Evolutionary conservation across 2,329 filamentous ascomycete species (phyloP), one percentile per base, ranked within the genome.

Genomic region (Phyllachora maydis): DNA sequence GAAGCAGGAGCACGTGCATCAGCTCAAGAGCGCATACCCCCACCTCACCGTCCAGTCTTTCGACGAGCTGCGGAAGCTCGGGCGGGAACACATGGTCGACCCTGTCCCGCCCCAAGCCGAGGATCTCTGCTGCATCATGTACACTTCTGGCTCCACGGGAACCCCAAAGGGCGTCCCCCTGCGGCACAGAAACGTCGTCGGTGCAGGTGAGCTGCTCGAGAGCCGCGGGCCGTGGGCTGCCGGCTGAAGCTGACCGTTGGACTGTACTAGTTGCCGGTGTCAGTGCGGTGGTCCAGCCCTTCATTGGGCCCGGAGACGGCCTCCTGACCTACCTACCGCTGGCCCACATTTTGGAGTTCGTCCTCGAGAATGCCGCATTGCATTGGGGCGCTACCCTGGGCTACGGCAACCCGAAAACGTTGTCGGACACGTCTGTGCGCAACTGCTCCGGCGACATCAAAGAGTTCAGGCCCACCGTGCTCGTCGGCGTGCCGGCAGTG

Each of bases 341-440:
- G 26, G 78, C 81, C 2, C 81, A 91, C 42, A 91, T 91, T 41
- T 65, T 91, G 36, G 81, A 91, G 45, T 85, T 81, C 40, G 76
- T 90, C 34, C 88, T 91, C 41, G 81, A 91, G 50, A 85, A 83
- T 40, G 65, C 76, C 8, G 71, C 68, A 29, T 49, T 91, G 31
- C 82, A 66, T 54, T 90, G 79, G 79, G 81, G 81, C 38, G 67
- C 75, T 27, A 78, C 71, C 26, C 81, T 91, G 72, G 81, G 81
- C 20, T 90, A 91, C 46, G 81, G 81, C 32, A 83, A 79, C 46
- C 75, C 78, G 18, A 74, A 76, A 45, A 91, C 81, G 3, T 59
- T 91, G 29, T 85, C 81, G 4, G 79, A 90, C 42, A 54, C 56
- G 17, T 83, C 74, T 4, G 73, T 90, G 38, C 70, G 74, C 34